Percentiles rank a stretch among this genome's conserved stretches.
These are phyloP conservation scores for Tricholoma hemisulphureum DNA, from an alignment of 768 basidiomycete genomes.

Conservation along the genomic window DNA sequence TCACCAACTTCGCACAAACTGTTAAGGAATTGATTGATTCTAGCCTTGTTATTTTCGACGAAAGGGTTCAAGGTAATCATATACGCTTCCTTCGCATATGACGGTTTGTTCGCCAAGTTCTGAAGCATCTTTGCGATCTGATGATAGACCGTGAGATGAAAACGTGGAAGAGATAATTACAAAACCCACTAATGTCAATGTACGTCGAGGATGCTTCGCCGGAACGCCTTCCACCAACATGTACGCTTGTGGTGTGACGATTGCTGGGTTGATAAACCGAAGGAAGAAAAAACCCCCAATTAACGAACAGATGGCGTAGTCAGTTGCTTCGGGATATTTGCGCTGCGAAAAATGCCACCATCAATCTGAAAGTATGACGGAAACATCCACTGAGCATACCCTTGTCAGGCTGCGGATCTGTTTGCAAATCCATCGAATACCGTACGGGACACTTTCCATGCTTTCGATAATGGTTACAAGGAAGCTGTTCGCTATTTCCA, in stretches of 20 bases:
- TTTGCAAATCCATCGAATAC: conserved; percentile 99
- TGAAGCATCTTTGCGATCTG: conserved; percentile 99
- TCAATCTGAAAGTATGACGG: conserved; percentile 1
- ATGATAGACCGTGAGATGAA: neutral
- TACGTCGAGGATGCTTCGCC: conserved; percentile 95
- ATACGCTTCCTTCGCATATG: conserved; percentile 95
- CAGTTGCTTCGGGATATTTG: conserved; percentile 98
- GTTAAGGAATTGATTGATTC: conserved; percentile 97
- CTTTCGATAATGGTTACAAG: conserved; percentile 97
- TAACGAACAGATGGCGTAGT: conserved; percentile 96
- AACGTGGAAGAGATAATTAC: neutral
- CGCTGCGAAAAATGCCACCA: conserved; percentile 51
- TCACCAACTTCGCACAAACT: conserved; percentile 97
- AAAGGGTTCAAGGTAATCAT: conserved; percentile 99
- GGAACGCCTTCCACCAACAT: conserved; percentile 99
- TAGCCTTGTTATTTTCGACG: conserved; percentile 96
- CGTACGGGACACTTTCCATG: conserved; percentile 98
- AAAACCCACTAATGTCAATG: conserved; percentile 70
- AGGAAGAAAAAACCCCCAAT: conserved; percentile 99
- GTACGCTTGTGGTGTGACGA: conserved; percentile 98
- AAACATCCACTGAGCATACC: conserved; percentile 46
- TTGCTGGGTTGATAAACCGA: conserved; percentile 98
- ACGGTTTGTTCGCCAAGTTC: conserved; percentile 98
- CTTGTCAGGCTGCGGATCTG: conserved; percentile 96
- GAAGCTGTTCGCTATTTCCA: conserved; percentile 99